Evolutionary conservation across 192 early-diverging fungal species (phyloP).

Genomic region (Spizellomyces sp.): DNA sequence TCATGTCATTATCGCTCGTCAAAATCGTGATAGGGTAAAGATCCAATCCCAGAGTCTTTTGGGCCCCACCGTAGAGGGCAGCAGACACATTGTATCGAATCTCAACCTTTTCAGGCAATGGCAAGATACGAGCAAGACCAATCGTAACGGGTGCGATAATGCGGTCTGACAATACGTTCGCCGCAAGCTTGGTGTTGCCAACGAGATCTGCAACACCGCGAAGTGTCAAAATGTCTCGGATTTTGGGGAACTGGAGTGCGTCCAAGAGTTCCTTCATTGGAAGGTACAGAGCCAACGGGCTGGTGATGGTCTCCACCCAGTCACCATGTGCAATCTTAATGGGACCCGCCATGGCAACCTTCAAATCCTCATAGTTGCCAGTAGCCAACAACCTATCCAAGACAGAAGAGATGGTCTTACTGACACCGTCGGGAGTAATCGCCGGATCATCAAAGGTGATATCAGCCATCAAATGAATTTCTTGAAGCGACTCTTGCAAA

Average conservation of each 20-base stretch:
- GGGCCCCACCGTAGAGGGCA: constrained; percentile 32
- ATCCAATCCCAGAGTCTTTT: constrained; percentile 26
- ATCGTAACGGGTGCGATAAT: constrained; percentile 24
- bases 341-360: constrained; percentile 35
- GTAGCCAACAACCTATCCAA: constrained; percentile 21
- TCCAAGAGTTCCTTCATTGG: constrained; percentile 17
- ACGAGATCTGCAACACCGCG: constrained; percentile 15
- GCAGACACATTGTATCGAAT: constrained; percentile 38
- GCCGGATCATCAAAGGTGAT: constrained; percentile 31
- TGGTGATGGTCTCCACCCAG: constrained; percentile 37
- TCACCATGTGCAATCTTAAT: constrained; percentile 24
- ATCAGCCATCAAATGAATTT: constrained; percentile 33
- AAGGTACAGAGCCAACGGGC: constrained; percentile 31
- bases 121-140: constrained; percentile 25
- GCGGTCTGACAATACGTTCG: constrained; percentile 17
- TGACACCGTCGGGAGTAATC: constrained; percentile 25
- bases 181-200: constrained; percentile 20
- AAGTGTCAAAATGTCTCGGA: constrained; percentile 19
- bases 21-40: constrained; percentile 29
- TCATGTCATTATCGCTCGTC: constrained; percentile 25
- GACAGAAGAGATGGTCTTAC: constrained; percentile 29
- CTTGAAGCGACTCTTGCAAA: constrained; percentile 32
- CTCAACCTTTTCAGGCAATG: constrained; percentile 33
- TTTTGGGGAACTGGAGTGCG: constrained; percentile 6
- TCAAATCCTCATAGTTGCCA: constrained; percentile 23